phyloP scores from a whole-genome alignment of 495 filamentous ascomycete species.

The Hypoxylon cercidicola region DNA sequence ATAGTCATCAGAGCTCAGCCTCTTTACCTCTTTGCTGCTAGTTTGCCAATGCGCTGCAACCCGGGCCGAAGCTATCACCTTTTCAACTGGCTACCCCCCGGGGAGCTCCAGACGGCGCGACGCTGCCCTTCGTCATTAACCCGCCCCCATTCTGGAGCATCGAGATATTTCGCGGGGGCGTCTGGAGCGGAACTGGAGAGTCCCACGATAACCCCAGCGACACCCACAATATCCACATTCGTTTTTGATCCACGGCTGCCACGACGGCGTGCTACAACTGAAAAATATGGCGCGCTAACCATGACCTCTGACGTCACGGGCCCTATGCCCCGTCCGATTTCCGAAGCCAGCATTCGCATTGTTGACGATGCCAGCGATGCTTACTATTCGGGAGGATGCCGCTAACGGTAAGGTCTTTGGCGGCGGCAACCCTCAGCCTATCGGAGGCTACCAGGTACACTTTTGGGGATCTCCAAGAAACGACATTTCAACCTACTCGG shows the following conservation, averaged over 20 bases:
- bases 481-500: conserved; percentile 17
- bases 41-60: not conserved
- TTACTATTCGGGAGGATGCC: conserved; percentile 24
- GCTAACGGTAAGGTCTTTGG: not conserved
- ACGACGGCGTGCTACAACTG: not conserved
- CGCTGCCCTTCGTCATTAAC: conserved; percentile 7
- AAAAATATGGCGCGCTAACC: conserved; percentile 4
- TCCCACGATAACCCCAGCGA: not conserved
- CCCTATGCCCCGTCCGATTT: conserved; percentile 4
- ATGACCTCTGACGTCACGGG: conserved; percentile 19
- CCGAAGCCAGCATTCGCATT: not conserved
- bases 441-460: not conserved
- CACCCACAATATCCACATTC: not conserved
- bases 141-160: too few relatives aligned
- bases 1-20: not conserved
- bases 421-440: not conserved
- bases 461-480: conserved; percentile 11
- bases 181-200: too few relatives aligned
- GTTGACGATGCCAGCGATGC: conserved; percentile 10
- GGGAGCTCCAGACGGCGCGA: conserved; percentile 1
- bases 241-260: not conserved
- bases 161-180: too few relatives aligned
- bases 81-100: not conserved
- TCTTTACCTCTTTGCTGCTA: conserved; percentile 1
- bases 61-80: not conserved